These are phyloP conservation scores for Rhizomucor pusillus DNA, from an alignment of 371 early-diverging fungal species.

Conservation along the genomic window DNA sequence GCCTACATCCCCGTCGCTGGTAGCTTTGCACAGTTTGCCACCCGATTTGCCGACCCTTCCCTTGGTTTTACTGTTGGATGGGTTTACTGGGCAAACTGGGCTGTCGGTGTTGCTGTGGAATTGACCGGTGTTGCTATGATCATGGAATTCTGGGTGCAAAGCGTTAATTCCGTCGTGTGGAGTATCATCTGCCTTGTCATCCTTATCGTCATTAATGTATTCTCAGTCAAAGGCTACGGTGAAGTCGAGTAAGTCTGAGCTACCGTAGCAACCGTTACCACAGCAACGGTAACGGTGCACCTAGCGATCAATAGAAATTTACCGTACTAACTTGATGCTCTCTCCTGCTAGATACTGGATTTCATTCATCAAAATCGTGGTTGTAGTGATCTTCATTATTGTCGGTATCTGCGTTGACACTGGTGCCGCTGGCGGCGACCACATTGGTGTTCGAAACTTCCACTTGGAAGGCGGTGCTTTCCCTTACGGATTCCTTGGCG, in stretches of 20 bases:
- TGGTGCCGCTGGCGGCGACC: conserved; percentile 41
- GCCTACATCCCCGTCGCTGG: conserved; percentile 83
- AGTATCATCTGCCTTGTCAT: conserved; percentile 56
- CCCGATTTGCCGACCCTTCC: conserved; percentile 81
- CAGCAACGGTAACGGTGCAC: too few relatives aligned
- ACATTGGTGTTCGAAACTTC: conserved; percentile 65
- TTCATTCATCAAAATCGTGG: conserved; percentile 53
- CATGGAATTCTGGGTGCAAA: conserved; percentile 76
- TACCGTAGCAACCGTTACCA: too few relatives aligned
- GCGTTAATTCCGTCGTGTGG: conserved; percentile 60
- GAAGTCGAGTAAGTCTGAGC: conserved; percentile 44
- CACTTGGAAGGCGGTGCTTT: conserved; percentile 72
- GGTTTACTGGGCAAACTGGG: conserved; percentile 85
- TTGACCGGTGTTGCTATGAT: conserved; percentile 77
- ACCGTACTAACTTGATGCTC: neutral
- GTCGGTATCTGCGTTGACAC: conserved; percentile 75
- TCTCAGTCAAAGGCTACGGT: conserved; percentile 70
- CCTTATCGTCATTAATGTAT: conserved; percentile 60
- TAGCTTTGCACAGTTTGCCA: conserved; percentile 80
- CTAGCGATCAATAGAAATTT: conserved; percentile 5
- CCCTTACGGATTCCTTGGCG: conserved; percentile 70
- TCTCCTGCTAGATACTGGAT: conserved; percentile 44
- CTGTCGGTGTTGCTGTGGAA: conserved; percentile 80
- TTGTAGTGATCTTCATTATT: conserved; percentile 69
- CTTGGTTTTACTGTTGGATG: conserved; percentile 78